A percentile compares a stretch with the other conserved stretches of the same genome.
Conservation (phyloP, 2,329 filamentous ascomycete genomes). For the Cytospora mali region DNA sequence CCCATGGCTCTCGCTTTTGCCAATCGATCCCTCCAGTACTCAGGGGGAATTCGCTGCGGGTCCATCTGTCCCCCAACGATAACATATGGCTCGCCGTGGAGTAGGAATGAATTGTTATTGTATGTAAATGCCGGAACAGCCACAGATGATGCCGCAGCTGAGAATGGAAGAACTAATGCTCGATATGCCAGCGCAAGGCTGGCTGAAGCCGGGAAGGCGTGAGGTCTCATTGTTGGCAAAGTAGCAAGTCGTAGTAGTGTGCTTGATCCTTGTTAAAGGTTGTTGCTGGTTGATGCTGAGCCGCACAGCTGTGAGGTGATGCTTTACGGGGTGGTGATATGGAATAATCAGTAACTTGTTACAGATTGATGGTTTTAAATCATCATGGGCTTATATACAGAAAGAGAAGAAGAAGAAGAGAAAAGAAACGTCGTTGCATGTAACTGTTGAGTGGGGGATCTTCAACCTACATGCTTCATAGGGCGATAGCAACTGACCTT, state of each 20-base stretch:
- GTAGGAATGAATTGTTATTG: slow-evolving; percentile 42
- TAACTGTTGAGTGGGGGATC: neutral
- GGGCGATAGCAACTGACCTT: neutral
- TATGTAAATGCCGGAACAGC: slow-evolving; percentile 41
- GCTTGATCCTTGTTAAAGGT: neutral
- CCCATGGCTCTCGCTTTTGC: slow-evolving; percentile 50
- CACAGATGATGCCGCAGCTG: slow-evolving; percentile 2
- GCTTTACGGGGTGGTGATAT: neutral
- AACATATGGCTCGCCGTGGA: slow-evolving; percentile 43
- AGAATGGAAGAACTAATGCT: neutral
- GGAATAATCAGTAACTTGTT: neutral
- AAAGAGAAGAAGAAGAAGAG: no score
- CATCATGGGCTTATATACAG: neutral
- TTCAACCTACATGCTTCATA: neutral
- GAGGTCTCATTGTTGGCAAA: slow-evolving; percentile 4
- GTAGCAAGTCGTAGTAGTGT: neutral
- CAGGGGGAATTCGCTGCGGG: slow-evolving; percentile 50
- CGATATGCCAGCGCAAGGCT: neutral
- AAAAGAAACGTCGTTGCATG: no score
- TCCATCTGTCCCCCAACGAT: slow-evolving; percentile 55
- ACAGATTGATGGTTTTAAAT: neutral
- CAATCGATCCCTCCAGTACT: slow-evolving; percentile 51
- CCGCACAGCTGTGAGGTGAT: neutral
- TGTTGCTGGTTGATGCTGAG: neutral
- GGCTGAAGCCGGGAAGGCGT: neutral